Base-by-base conservation (phyloP, 345 rosid genomes). In the Abelmoschus esculentus region DNA sequence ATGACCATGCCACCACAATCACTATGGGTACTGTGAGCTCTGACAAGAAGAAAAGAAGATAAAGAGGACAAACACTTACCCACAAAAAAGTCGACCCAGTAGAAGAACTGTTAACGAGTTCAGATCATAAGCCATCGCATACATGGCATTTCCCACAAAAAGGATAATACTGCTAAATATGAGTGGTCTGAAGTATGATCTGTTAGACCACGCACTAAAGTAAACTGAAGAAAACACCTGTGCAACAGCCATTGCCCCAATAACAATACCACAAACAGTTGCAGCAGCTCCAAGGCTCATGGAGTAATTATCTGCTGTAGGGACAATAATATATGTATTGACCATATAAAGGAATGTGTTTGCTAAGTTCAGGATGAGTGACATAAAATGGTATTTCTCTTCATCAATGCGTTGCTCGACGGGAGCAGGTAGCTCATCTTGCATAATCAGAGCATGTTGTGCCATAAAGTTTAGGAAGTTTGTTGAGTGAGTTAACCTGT, bases 221-320 rank as follows among this genome's bases (percentile, higher is more conserved):
- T 96, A 96, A 65, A 96, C 92, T 0, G 98, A 96, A 38, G 99
- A 96, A 79, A 96, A 96, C 62, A 96, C 83, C 82, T 96, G 97
- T 11, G 98, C 99, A 69, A 92, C 88, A 47, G 98, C 99, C 99
- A 96, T 96, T 71, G 99, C 85, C 70, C 99, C 99, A 71, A 96
- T 92, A 46, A 96, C 97, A 74, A 90, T 49, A 80, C 99, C 99
- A 56, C 99, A 96, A 82, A 96, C 98, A 26, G 99, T 96, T 70
- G 99, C 96, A 64, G 99, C 91, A 65, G 99, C 98, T 63, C 96
- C 98, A 73, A 91, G 99, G 78, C 93, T 85, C 84, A 79, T 74
- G 0, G 99, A 86, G 78, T 92, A 92, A 82, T 96, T 92, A 90
- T 90, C 99, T 0, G 97, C 98, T 6, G 99, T 90, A 50, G 98